Percentiles rank a stretch among this genome's conserved stretches.
phyloP scores from a whole-genome alignment of 306 rosid genomes.

The Cucurbita argyrosperma region DNA sequence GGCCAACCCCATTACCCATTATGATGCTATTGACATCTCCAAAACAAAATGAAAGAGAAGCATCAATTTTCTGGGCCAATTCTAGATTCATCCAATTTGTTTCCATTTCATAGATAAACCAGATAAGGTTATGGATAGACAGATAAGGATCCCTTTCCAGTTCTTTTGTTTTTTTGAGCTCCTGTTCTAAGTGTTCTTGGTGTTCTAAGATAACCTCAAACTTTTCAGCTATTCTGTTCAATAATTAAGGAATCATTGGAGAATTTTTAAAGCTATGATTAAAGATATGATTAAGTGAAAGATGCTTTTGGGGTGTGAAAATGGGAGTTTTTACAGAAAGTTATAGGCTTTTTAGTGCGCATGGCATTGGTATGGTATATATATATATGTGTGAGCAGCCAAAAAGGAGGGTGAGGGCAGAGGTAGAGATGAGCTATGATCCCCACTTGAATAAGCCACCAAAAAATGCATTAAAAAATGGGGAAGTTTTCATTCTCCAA shows the following conservation, averaged over 20 bases:
- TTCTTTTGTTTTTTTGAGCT: not conserved
- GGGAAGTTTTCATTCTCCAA: conserved; percentile 9
- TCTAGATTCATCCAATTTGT: conserved; percentile 6
- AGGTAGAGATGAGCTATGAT: conserved; percentile 13
- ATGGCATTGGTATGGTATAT: conserved; percentile 47
- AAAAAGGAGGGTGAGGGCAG: conserved; percentile 37
- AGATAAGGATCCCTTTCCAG: conserved; percentile 1
- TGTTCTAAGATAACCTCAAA: not conserved
- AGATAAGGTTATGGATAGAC: conserved; percentile 6
- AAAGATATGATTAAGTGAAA: conserved; percentile 61
- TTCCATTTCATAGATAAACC: not conserved
- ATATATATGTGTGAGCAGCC: conserved; percentile 21
- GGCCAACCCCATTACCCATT: not conserved
- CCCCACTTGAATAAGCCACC: conserved; percentile 28
- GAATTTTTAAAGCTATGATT: conserved; percentile 41
- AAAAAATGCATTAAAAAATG: not conserved
- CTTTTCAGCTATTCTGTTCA: not conserved
- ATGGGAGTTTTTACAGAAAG: conserved; percentile 17
- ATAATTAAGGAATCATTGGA: not conserved
- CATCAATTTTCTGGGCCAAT: not conserved
- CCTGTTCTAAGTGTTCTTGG: not conserved
- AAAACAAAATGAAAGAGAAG: not conserved
- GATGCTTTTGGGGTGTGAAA: conserved; percentile 10
- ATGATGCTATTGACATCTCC: conserved; percentile 1
- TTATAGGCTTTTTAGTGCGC: conserved; percentile 63